Percentiles rank a stretch among this genome's conserved stretches.
Conservation (phyloP, 352 stramenopile genomes). For the Phytopythium boreale region DNA sequence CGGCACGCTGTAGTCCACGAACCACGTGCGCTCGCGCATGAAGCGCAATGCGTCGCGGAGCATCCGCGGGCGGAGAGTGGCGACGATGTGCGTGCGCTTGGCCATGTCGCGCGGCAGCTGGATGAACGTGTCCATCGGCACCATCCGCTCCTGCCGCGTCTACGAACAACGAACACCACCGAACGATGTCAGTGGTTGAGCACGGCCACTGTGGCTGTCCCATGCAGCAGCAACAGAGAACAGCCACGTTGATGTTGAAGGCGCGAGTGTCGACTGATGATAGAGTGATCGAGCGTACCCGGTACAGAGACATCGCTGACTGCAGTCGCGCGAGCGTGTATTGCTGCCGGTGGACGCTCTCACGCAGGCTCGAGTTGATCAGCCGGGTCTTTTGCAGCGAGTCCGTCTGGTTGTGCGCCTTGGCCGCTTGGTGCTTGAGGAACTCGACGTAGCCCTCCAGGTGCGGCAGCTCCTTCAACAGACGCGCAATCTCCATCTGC, state of each 20-base stretch:
- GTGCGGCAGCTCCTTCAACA: slow-evolving; percentile 18
- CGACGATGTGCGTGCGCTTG: slow-evolving; percentile 12
- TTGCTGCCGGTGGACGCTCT: slow-evolving; percentile 19
- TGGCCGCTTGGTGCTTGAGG: slow-evolving; percentile 30
- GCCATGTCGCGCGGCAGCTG: slow-evolving; percentile 14
- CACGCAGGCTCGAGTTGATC: slow-evolving; percentile 23
- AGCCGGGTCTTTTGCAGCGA: slow-evolving; percentile 29
- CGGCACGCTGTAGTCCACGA: slow-evolving; percentile 16
- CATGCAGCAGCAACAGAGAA: background rate
- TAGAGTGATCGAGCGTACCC: slow-evolving; percentile 3
- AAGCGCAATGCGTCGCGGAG: slow-evolving; percentile 21
- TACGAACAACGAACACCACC: background rate
- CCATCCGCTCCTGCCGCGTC: slow-evolving; percentile 22
- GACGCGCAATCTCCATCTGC: slow-evolving; percentile 29
- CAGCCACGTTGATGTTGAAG: background rate
- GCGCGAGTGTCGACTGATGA: background rate
- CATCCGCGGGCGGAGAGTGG: slow-evolving; percentile 10
- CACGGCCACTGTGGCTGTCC: background rate
- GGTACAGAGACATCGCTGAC: slow-evolving; percentile 24
- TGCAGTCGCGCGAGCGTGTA: slow-evolving; percentile 19
- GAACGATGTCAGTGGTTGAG: background rate
- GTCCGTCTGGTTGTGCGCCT: slow-evolving; percentile 27
- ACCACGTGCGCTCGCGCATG: slow-evolving; percentile 19
- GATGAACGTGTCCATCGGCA: slow-evolving; percentile 26
- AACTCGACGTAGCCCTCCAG: slow-evolving; percentile 31